Evolutionary conservation across 176 grass and related monocot genomes (phyloP).

Genomic region (Hsuehochloa calcarea): DNA sequence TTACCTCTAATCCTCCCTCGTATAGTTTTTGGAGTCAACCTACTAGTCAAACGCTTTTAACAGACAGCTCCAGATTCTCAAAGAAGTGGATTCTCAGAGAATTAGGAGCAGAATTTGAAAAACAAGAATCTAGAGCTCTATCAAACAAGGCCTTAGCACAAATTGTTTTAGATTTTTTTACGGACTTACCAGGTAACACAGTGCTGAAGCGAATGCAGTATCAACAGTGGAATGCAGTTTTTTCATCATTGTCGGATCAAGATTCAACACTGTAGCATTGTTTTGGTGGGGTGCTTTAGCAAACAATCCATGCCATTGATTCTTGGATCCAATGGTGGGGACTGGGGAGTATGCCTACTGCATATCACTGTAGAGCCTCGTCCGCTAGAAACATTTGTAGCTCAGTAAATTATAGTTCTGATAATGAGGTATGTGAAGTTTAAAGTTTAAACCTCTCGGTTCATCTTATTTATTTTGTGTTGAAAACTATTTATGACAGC

Average conservation of each 20-base stretch:
- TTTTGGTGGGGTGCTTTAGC: not conserved
- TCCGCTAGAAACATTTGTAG: not conserved
- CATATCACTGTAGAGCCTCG: not conserved
- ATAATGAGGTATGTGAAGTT: not conserved
- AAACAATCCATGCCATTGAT: not conserved
- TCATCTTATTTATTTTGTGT: slow-evolving; percentile 18
- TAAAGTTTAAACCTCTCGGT: slow-evolving; percentile 13
- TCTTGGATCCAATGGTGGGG: not conserved
- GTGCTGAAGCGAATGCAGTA: not conserved
- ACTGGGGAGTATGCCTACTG: not conserved
- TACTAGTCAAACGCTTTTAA: too few species aligned
- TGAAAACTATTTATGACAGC: not conserved
- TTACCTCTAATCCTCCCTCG: too few species aligned
- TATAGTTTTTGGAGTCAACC: too few species aligned
- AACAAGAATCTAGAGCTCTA: too few species aligned
- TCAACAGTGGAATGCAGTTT: not conserved
- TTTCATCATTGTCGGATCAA: not conserved
- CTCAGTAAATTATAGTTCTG: not conserved
- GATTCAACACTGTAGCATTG: not conserved
- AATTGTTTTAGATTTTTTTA: not conserved
- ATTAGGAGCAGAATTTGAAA: too few species aligned
- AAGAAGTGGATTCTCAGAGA: too few species aligned
- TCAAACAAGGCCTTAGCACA: not conserved
- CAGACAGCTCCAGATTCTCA: too few species aligned
- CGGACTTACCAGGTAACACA: not conserved